phyloP scores from a whole-genome alignment of 2,329 filamentous ascomycete species.

The Hortaea werneckii region DNA sequence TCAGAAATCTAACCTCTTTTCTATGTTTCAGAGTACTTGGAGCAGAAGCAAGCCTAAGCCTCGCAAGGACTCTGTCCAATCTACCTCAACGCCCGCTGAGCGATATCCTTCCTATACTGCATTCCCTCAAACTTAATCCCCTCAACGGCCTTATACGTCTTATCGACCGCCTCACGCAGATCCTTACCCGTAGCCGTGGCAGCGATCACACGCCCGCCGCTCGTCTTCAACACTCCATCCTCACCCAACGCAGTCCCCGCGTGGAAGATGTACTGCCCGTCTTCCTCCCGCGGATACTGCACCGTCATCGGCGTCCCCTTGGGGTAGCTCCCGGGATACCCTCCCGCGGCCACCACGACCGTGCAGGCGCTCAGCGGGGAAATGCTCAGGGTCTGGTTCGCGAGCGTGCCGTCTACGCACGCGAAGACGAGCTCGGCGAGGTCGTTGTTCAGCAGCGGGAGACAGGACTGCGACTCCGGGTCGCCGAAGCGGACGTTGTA shows the following conservation, averaged over 20 bases:
- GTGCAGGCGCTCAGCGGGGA: constrained; percentile 63
- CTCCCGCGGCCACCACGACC: constrained; percentile 85
- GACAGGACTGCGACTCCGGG: constrained; percentile 79
- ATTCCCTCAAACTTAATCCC: constrained; percentile 76
- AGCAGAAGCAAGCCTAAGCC: too few species aligned
- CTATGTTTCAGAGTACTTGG: too few species aligned
- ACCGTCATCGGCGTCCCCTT: constrained; percentile 61
- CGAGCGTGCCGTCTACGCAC: constrained; percentile 65
- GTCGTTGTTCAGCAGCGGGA: constrained; percentile 75
- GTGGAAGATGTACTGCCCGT: constrained; percentile 70
- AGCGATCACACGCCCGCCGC: constrained; percentile 86
- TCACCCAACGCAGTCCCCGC: constrained; percentile 66
- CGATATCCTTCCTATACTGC: constrained; percentile 91
- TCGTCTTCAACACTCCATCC: constrained; percentile 57
- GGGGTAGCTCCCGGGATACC: constrained; percentile 77
- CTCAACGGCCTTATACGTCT: constrained; percentile 76
- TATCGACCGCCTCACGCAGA: constrained; percentile 71
- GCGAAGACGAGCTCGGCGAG: constrained; percentile 82
- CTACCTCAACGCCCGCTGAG: constrained; percentile 38
- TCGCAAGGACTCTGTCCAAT: too few species aligned
- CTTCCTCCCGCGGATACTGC: constrained; percentile 38
- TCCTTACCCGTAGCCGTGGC: constrained; percentile 69
- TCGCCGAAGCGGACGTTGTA: constrained; percentile 93
- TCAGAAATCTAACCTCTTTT: too few species aligned
- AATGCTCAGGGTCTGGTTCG: constrained; percentile 31